Evolutionary conservation across 1,139 yeast genomes (phyloP).

Genomic region (Pichia sp.): DNA sequence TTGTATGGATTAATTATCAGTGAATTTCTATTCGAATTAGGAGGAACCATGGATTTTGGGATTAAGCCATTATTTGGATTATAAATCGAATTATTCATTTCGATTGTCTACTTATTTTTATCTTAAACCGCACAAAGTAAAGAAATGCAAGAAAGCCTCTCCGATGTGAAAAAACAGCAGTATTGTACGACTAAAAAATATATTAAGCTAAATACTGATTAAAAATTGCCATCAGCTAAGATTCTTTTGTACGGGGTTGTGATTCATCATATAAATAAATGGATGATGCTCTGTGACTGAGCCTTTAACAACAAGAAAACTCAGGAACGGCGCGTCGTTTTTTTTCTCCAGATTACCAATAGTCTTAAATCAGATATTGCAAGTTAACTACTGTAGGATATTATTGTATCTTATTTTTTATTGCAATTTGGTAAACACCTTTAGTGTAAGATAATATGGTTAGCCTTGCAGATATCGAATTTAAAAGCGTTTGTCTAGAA

Average conservation of each 20-base stretch:
- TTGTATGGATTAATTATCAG: no score
- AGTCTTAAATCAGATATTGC: no score
- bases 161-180: neutral
- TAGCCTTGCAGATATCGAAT: slow-evolving; percentile 9
- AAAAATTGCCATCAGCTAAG: neutral
- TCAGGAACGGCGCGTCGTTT: no score
- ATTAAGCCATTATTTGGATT: slow-evolving; percentile 3
- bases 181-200: neutral
- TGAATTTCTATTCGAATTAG: slow-evolving; percentile 3
- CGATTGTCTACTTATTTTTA: neutral
- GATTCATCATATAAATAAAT: neutral
- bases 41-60: slow-evolving; percentile 4
- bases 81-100: slow-evolving; percentile 8
- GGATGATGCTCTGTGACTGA: neutral
- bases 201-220: neutral
- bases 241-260: no score
- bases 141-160: no score
- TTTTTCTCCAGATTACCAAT: no score
- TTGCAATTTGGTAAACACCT: no score
- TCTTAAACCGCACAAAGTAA: no score
- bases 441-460: no score
- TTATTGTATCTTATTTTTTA: no score
- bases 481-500: slow-evolving; percentile 22
- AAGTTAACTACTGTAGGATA: no score
- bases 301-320: no score